These are phyloP conservation scores for Aspergillus sojae DNA, from an alignment of 2,329 filamentous ascomycete genomes.

Conservation along the genomic window DNA sequence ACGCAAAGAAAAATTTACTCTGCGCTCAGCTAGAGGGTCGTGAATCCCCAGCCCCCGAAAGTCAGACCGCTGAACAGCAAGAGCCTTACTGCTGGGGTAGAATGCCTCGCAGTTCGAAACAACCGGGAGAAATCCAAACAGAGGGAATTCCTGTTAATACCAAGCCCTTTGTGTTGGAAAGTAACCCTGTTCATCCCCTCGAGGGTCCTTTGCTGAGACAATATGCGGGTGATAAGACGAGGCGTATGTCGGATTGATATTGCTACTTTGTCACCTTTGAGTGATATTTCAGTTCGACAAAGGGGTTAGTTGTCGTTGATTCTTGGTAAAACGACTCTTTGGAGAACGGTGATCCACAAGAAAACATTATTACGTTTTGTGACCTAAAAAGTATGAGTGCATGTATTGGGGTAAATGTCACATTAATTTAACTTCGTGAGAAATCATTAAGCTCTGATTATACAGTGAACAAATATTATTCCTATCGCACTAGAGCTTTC, in stretches of 20 bases:
- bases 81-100: not conserved
- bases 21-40: not conserved
- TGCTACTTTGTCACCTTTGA: not conserved
- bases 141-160: not conserved
- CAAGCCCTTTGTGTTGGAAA: not conserved
- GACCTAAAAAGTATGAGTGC: not conserved
- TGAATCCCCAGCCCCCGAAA: not conserved
- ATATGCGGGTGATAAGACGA: slow-evolving; percentile 4
- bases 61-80: not conserved
- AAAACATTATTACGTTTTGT: not conserved
- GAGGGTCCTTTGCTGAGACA: not conserved
- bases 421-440: too few species aligned
- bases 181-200: slow-evolving; percentile 4
- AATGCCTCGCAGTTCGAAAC: not conserved
- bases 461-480: too few species aligned
- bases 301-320: not conserved
- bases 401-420: not conserved
- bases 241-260: not conserved
- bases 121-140: not conserved
- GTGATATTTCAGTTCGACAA: not conserved
- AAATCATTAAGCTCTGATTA: too few species aligned
- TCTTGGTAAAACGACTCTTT: not conserved
- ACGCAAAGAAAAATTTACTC: not conserved
- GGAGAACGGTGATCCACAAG: not conserved
- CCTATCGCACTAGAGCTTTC: not conserved